Conservation (phyloP, 257 asterid genomes). For the Perilla frutescens region DNA sequence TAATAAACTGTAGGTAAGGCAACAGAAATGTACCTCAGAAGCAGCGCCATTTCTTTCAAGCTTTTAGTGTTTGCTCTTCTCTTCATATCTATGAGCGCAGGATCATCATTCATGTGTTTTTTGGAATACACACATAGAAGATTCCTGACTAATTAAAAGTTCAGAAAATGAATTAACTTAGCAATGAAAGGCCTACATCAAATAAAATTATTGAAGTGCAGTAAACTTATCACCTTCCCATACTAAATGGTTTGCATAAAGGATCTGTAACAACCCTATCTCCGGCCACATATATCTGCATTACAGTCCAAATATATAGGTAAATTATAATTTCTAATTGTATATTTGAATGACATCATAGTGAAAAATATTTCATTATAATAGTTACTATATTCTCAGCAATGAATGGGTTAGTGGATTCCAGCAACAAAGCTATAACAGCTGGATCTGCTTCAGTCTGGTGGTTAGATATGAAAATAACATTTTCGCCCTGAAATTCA, state of each 20-base stretch:
- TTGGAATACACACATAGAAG: conserved; percentile 93
- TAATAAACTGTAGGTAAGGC: background rate
- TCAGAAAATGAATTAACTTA: conserved; percentile 30
- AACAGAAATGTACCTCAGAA: conserved; percentile 62
- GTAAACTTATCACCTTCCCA: conserved; percentile 77
- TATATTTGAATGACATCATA: background rate
- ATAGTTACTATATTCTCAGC: conserved; percentile 78
- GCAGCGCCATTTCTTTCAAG: conserved; percentile 92
- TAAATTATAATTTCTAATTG: conserved; percentile 24
- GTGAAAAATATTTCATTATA: background rate
- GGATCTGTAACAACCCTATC: conserved; percentile 98
- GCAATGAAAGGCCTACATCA: conserved; percentile 33
- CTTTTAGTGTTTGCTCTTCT: conserved; percentile 91
- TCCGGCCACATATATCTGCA: conserved; percentile 93
- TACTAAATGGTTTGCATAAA: conserved; percentile 97
- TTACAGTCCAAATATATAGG: conserved; percentile 37
- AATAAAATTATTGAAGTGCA: conserved; percentile 24
- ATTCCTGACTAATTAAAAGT: conserved; percentile 62
- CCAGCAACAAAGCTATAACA: conserved; percentile 79
- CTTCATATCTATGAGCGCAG: conserved; percentile 81
- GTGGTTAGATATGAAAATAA: conserved; percentile 91
- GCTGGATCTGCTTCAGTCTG: conserved; percentile 99
- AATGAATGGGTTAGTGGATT: conserved; percentile 66
- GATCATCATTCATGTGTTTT: conserved; percentile 91
- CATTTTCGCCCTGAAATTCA: conserved; percentile 82